Evolutionary conservation across 164 flowering plant genomes (phyloP), one percentile per base, ranked within the genome.

Genomic region (Warburgia ugandensis): DNA sequence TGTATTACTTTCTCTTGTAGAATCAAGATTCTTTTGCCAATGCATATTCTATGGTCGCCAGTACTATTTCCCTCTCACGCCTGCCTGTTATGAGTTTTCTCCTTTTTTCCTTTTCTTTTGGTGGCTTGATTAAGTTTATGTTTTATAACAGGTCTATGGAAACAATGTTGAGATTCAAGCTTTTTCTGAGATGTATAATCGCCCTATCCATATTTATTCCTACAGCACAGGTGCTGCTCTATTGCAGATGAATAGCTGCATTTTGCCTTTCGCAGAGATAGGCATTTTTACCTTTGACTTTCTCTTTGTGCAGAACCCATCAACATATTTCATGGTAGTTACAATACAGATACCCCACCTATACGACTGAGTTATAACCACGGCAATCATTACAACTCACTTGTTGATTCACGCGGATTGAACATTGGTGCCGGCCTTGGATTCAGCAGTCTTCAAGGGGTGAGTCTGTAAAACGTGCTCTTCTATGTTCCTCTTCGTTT

Each of bases 111-210:
- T n/a, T 45, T 5, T 17, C 23, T 14, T n/a, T n/a, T n/a, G n/a
- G n/a, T n/a, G n/a, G 17, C 14, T 55, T 6, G 9, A 43, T 22
- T 43, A 21, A n/a, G n/a, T n/a, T n/a, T n/a, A n/a, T n/a, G n/a
- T n/a, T 21, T 20, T 40, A 43, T 31, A n/a, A 28, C 68, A 94
- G 99, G 97, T 86, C n/a, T 94, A 94, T 65, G 99, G 97, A 44
- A 94, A 94, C 68, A 94, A 94, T 75, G 74, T 78, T 56, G 99
- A 94, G 71, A 89, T 94, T 50, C 99, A 94, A 72, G 97, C 94
- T 19, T 45, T 94, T 31, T 82, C 79, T 52, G 99, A 94, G 63
- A 94, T 94, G 90, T 94, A 83, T 56, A 89, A 87, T 62, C 84
- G 97, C 32, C 97, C 99, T 23, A 89, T 94, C 54, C 99, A 94